Percentiles rank a stretch among this genome's conserved stretches.
These are phyloP conservation scores for Amanita pseudoporphyria DNA, from an alignment of 768 basidiomycete species.

Conservation along the genomic window DNA sequence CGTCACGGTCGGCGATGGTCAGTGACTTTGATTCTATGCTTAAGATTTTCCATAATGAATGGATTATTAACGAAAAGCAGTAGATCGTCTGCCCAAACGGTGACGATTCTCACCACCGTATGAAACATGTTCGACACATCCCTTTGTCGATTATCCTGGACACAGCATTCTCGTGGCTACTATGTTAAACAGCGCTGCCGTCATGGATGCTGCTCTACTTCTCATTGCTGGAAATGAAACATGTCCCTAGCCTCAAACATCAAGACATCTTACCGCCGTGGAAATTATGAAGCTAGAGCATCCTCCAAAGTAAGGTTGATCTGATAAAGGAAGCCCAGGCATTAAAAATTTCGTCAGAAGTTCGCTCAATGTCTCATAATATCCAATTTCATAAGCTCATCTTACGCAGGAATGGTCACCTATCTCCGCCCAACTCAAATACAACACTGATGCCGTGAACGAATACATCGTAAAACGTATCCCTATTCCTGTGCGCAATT, in stretches of 20 bases:
- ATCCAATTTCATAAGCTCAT: neutral
- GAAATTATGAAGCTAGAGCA: conserved; percentile 99
- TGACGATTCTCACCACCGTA: no score
- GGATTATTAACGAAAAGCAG: no score
- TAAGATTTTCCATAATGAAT: no score
- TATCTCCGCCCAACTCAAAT: conserved; percentile 96
- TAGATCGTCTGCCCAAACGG: no score
- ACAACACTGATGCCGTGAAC: conserved; percentile 99
- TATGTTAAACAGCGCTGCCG: no score
- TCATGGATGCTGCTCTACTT: conserved; percentile 97
- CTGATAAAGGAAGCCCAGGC: conserved; percentile 93
- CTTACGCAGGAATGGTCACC: conserved; percentile 79
- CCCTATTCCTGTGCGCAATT: conserved; percentile 90
- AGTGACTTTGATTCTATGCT: no score
- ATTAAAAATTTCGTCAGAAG: conserved; percentile 94
- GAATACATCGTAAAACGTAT: conserved; percentile 98
- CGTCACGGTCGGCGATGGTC: no score
- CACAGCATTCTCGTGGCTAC: no score
- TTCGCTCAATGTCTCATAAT: conserved; percentile 18
- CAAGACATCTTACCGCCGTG: conserved; percentile 96
- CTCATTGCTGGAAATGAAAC: conserved; percentile 98
- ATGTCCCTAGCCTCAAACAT: conserved; percentile 98
- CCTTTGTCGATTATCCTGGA: no score
- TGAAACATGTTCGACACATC: no score
- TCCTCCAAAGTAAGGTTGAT: conserved; percentile 98